phyloP scores from a whole-genome alignment of 768 basidiomycete species.

The Leccinum broughii region DNA sequence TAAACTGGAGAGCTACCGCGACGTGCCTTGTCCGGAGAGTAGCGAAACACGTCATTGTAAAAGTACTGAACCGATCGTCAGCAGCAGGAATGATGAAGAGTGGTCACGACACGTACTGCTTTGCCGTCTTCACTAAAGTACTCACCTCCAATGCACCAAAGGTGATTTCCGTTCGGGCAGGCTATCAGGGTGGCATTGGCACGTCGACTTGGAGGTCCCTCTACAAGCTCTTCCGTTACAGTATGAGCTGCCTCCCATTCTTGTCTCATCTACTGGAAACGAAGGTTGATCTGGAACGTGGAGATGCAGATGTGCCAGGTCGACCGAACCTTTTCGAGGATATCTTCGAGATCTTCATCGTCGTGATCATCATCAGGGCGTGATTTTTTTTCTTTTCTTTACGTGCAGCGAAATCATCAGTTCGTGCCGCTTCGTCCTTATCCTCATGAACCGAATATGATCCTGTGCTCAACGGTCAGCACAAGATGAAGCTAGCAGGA shows the following conservation, averaged over 20 bases:
- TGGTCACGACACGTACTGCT: constrained; percentile 48
- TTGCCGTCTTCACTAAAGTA: constrained; percentile 86
- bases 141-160: constrained; percentile 87
- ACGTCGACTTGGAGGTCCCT: constrained; percentile 78
- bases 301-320: neutral
- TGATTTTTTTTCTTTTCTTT: no score
- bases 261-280: constrained; percentile 62
- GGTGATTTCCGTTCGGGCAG: constrained; percentile 76
- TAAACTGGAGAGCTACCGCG: neutral
- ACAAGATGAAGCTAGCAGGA: neutral
- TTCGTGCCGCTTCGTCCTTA: constrained; percentile 89
- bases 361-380: constrained; percentile 57
- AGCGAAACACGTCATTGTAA: constrained; percentile 86
- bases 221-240: constrained; percentile 83
- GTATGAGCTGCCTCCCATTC: constrained; percentile 84
- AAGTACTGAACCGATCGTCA: constrained; percentile 55
- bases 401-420: constrained; percentile 95
- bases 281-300: neutral
- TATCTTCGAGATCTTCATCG: constrained; percentile 79
- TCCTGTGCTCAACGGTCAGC: constrained; percentile 57
- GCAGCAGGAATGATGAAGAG: neutral
- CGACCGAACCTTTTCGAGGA: constrained; percentile 68
- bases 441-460: constrained; percentile 83
- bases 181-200: constrained; percentile 82
- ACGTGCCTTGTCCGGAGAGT: constrained; percentile 75